Evolutionary conservation across 257 asterid genomes (phyloP).

Genomic region (Gentiana macrophylla): DNA sequence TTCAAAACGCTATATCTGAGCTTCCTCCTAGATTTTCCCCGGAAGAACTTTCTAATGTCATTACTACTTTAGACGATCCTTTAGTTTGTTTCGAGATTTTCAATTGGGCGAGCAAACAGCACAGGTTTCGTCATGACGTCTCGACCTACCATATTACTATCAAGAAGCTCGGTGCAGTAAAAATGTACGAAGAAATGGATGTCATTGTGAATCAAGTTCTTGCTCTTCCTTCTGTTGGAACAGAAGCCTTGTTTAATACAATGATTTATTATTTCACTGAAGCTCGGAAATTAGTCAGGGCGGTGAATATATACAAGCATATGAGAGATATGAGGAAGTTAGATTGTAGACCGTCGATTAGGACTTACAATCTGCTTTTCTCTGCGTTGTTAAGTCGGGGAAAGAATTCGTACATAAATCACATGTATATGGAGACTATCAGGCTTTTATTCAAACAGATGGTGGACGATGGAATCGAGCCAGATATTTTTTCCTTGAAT

Average conservation of each 20-base stretch:
- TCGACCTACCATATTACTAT: slow-evolving; percentile 50
- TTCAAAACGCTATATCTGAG: slow-evolving; percentile 35
- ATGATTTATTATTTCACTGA: slow-evolving; percentile 76
- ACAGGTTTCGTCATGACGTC: slow-evolving; percentile 62
- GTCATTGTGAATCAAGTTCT: slow-evolving; percentile 71
- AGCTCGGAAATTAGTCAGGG: slow-evolving; percentile 73
- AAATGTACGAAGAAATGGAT: slow-evolving; percentile 83
- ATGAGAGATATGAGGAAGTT: slow-evolving; percentile 54
- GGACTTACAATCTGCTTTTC: slow-evolving; percentile 64
- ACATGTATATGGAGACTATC: slow-evolving; percentile 72
- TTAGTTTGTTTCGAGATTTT: slow-evolving; percentile 75
- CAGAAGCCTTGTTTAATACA: slow-evolving; percentile 64
- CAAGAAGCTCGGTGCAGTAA: slow-evolving; percentile 72
- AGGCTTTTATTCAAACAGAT: slow-evolving; percentile 71
- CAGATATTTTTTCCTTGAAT: slow-evolving; percentile 72
- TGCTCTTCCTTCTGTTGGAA: slow-evolving; percentile 49
- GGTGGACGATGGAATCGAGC: slow-evolving; percentile 81
- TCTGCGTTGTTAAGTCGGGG: slow-evolving; percentile 63
- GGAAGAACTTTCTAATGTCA: slow-evolving; percentile 65
- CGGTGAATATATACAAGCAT: slow-evolving; percentile 71
- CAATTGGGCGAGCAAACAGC: slow-evolving; percentile 90
- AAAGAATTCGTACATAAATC: slow-evolving; percentile 58
- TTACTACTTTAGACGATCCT: slow-evolving; percentile 46
- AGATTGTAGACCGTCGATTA: slow-evolving; percentile 73
- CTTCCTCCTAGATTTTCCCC: slow-evolving; percentile 71